Conservation (phyloP, 495 filamentous ascomycete species). For the Penicillium silybi region DNA sequence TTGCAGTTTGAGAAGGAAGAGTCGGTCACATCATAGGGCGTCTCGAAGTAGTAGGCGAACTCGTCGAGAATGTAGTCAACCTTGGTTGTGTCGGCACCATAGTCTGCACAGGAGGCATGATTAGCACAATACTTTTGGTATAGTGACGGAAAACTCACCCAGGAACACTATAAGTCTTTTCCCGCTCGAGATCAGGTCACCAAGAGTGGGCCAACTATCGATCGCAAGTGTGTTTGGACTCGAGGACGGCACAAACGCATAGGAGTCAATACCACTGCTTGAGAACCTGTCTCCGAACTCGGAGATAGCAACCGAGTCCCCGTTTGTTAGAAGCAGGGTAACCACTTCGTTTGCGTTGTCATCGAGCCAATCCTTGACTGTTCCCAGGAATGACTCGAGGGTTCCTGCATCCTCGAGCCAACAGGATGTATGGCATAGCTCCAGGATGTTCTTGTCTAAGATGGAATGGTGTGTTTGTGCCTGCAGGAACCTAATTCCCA, state of each 20-base stretch:
- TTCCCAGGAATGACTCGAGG: constrained; percentile 52
- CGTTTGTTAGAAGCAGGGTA: constrained; percentile 66
- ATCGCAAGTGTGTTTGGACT: constrained; percentile 25
- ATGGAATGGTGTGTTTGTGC: constrained; percentile 58
- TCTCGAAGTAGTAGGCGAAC: constrained; percentile 71
- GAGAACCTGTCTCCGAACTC: constrained; percentile 53
- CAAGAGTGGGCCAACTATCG: constrained; percentile 60
- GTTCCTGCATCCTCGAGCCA: constrained; percentile 60
- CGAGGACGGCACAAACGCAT: constrained; percentile 52
- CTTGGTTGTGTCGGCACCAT: constrained; percentile 41
- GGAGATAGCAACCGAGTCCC: constrained; percentile 47
- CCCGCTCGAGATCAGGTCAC: constrained; percentile 54
- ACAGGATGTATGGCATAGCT: constrained; percentile 66
- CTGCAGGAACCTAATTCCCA: constrained; percentile 66
- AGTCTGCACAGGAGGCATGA: constrained; percentile 25
- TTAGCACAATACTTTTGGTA: background rate
- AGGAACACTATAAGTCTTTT: constrained; percentile 62
- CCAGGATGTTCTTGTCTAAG: constrained; percentile 41
- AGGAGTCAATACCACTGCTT: constrained; percentile 50
- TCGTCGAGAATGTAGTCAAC: constrained; percentile 65
- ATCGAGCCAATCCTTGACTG: constrained; percentile 63
- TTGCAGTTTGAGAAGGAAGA: constrained; percentile 49
- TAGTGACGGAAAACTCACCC: constrained; percentile 24
- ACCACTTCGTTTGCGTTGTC: constrained; percentile 63
- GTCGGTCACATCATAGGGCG: constrained; percentile 57